Evolutionary conservation across 75 land plant genomes (phyloP).

Genomic region (Adiantum capillusveneris): DNA sequence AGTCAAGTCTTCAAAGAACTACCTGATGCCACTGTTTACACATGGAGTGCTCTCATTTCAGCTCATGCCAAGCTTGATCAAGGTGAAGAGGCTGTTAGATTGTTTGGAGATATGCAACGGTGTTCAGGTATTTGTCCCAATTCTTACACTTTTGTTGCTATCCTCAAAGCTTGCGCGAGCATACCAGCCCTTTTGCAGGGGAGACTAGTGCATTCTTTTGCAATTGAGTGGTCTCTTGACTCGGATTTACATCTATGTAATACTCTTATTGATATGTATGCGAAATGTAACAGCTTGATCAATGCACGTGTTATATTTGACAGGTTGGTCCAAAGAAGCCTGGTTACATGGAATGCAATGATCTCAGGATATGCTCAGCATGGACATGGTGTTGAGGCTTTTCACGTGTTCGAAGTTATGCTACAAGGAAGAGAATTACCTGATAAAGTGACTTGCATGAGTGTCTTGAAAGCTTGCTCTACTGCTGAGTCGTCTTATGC

Average conservation of each 20-base stretch:
- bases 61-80: slow-evolving; percentile 1
- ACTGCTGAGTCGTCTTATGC: neutral
- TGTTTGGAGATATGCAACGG: neutral
- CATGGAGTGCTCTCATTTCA: slow-evolving; percentile 2
- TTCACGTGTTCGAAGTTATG: neutral
- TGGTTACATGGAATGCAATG: slow-evolving; percentile 1
- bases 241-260: slow-evolving; percentile 11
- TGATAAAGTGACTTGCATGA: slow-evolving; percentile 4
- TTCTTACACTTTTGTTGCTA: neutral
- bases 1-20: neutral
- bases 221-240: neutral
- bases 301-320: neutral
- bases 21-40: neutral
- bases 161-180: neutral
- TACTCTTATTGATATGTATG: slow-evolving; percentile 18
- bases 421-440: neutral
- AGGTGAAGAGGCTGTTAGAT: slow-evolving; percentile 2
- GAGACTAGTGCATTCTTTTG: slow-evolving; percentile 8
- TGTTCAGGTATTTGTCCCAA: neutral
- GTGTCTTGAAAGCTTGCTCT: slow-evolving; percentile 1
- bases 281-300: slow-evolving; percentile 1
- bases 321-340: neutral
- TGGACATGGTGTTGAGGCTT: neutral
- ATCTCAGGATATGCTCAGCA: neutral
- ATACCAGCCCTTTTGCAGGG: neutral